Evolutionary conservation across 2,329 filamentous ascomycete species (phyloP), one percentile per base, ranked within the genome.

Genomic region (Talaromyces sp.): DNA sequence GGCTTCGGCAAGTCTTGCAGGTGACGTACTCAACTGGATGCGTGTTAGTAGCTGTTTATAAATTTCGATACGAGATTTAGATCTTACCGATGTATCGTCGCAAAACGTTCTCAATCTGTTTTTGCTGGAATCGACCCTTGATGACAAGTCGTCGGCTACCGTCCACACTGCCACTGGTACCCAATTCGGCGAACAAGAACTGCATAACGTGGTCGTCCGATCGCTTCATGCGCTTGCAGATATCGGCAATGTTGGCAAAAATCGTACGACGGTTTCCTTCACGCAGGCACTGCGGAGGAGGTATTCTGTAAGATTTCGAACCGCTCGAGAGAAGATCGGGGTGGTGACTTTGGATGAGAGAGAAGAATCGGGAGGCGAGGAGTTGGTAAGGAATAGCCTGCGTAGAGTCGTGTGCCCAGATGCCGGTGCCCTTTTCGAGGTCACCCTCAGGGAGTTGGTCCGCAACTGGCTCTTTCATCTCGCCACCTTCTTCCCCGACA

Each of bases 231-330:
- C 93, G 88, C 85, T 96, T 96, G 85, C 92, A 96, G 72, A 99
- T 97, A 75, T 99, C 94, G 75, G 91, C 87, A 73, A 99, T 94
- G 82, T 99, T 99, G 82, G 93, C 94, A 73, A 99, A 99, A 73
- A 99, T 96, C 64, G 94, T 99, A 88, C 96, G 96, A 86, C 96
- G 95, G 87, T 99, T 99, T 76, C 94, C 94, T 92, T 99, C 94
- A 81, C 94, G 92, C 74, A 97, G 87, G 81, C 94, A 97, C 82
- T 99, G 94, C 56, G 94, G 94, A 57, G 94, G 94, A 57, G 94
- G 94, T 69, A 99, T 99, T 87, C 97, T 97, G 87, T 97, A 99
- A 78, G 90, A 95, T 84, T 92, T 94, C 72, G 88, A 87, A 67
- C 91, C 91, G 75, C 87, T 90, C 64, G 90, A 89, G 65, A 93